Evolutionary conservation across 2,329 filamentous ascomycete species (phyloP).

Genomic region (Diaporthe caulivora): DNA sequence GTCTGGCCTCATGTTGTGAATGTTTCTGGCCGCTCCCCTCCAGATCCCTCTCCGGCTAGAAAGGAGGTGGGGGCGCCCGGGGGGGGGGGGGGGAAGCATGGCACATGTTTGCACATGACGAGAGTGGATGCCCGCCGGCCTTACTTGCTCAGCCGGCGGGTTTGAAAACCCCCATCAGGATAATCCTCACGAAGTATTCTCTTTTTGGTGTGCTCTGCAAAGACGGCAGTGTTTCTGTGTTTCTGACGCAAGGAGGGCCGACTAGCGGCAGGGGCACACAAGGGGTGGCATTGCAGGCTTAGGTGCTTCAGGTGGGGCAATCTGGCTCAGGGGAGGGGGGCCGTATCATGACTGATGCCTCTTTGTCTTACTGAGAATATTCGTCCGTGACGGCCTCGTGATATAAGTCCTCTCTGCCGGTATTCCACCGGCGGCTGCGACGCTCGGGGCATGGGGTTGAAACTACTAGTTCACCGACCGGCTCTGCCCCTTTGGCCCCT

Average conservation of each 20-base stretch:
- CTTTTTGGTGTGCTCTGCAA: constrained; percentile 16
- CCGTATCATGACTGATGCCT: not conserved
- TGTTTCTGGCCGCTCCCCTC: not conserved
- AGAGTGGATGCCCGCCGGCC: not conserved
- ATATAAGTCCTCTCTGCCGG: not conserved
- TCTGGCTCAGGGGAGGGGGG: constrained; percentile 23
- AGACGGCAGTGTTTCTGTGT: not conserved
- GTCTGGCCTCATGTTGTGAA: not conserved
- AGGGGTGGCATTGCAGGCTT: constrained; percentile 25
- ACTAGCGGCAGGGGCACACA: not conserved
- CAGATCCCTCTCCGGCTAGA: too few relatives aligned
- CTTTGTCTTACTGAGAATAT: not conserved
- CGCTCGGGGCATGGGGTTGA: constrained; percentile 29
- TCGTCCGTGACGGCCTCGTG: constrained; percentile 7
- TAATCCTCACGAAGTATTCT: too few relatives aligned
- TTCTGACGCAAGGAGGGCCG: constrained; percentile 20
- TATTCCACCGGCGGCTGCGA: not conserved
- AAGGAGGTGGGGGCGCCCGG: too few relatives aligned
- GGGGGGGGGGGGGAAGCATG: too few relatives aligned
- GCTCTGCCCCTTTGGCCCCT: not conserved
- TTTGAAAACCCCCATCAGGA: not conserved
- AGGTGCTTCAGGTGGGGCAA: constrained; percentile 29
- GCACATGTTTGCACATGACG: not conserved
- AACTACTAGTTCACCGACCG: constrained; percentile 13
- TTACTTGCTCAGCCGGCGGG: constrained; percentile 4